A percentile compares a stretch with the other conserved stretches of the same genome.
These are phyloP conservation scores for Sporodiniella umbellata DNA, from an alignment of 371 early-diverging fungal species.

Conservation along the genomic window DNA sequence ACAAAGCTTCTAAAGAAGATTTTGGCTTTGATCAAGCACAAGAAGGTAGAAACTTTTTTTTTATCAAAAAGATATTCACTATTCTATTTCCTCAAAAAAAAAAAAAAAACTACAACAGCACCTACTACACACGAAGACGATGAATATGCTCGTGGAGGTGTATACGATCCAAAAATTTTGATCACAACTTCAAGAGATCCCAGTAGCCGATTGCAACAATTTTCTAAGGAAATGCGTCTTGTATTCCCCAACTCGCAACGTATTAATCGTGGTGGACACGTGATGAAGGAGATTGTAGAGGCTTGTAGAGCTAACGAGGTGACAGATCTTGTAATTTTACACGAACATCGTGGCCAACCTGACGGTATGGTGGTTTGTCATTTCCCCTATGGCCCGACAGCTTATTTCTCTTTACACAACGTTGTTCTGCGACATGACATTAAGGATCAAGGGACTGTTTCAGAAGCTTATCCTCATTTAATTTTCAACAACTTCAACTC, in stretches of 20 bases:
- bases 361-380: conserved; percentile 96
- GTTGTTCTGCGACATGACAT: conserved; percentile 97
- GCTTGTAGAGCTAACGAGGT: conserved; percentile 94
- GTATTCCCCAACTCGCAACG: conserved; percentile 97
- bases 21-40: conserved; percentile 89
- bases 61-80: too few species aligned
- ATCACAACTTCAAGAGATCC: conserved; percentile 97
- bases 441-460: conserved; percentile 92
- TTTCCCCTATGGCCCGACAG: conserved; percentile 98
- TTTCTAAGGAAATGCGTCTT: conserved; percentile 97
- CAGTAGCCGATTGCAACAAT: conserved; percentile 89
- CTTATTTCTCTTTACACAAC: conserved; percentile 96
- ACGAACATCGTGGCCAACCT: conserved; percentile 98
- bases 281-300: conserved; percentile 93
- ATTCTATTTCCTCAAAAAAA: too few species aligned
- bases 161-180: conserved; percentile 92
- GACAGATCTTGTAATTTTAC: conserved; percentile 94
- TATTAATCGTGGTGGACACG: conserved; percentile 97
- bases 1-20: conserved; percentile 70
- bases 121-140: conserved; percentile 90
- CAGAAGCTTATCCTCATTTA: conserved; percentile 94
- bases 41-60: conserved; percentile 45
- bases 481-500: conserved; percentile 93
- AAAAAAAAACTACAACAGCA: too few species aligned
- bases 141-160: conserved; percentile 94